phyloP scores from a whole-genome alignment of 1,139 yeast species.

The Yamadazyma sp. region DNA sequence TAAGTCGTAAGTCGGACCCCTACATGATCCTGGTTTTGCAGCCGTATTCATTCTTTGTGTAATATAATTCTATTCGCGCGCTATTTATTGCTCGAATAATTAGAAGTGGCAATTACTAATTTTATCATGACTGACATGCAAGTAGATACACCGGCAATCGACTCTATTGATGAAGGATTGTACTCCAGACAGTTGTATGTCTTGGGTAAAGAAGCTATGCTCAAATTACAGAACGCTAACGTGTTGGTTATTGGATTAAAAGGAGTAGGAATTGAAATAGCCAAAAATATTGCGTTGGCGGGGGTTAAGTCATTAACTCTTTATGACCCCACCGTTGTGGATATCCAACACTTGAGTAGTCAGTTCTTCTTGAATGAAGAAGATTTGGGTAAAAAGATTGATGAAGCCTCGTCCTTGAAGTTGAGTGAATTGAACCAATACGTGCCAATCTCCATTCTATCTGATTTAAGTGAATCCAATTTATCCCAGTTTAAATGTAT shows the following conservation, averaged over 20 bases:
- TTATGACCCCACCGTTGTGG: conserved; percentile 75
- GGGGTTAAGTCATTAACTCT: conserved; percentile 93
- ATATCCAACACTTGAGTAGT: conserved; percentile 73
- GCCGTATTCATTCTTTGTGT: background rate
- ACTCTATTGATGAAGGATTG: conserved; percentile 79
- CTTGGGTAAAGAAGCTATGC: conserved; percentile 95
- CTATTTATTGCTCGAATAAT: background rate
- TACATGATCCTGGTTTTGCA: too few species aligned
- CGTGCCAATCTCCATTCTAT: conserved; percentile 78
- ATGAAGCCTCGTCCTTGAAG: conserved; percentile 60
- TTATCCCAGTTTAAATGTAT: conserved; percentile 72
- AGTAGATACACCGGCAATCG: conserved; percentile 53
- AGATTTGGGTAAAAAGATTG: conserved; percentile 82
- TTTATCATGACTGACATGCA: conserved; percentile 40
- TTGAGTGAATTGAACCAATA: conserved; percentile 84
- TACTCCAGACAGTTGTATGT: conserved; percentile 96
- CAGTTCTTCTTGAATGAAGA: conserved; percentile 76
- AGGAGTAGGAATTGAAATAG: conserved; percentile 94
- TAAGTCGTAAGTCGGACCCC: too few species aligned
- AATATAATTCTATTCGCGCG: background rate
- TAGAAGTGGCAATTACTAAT: conserved; percentile 10
- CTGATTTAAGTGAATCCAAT: conserved; percentile 48
- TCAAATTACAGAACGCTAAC: conserved; percentile 90
- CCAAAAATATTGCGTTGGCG: conserved; percentile 93
- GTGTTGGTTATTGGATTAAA: conserved; percentile 84